Conservation (phyloP, 129 eudicot genomes). For the Escallonia herrerae region DNA sequence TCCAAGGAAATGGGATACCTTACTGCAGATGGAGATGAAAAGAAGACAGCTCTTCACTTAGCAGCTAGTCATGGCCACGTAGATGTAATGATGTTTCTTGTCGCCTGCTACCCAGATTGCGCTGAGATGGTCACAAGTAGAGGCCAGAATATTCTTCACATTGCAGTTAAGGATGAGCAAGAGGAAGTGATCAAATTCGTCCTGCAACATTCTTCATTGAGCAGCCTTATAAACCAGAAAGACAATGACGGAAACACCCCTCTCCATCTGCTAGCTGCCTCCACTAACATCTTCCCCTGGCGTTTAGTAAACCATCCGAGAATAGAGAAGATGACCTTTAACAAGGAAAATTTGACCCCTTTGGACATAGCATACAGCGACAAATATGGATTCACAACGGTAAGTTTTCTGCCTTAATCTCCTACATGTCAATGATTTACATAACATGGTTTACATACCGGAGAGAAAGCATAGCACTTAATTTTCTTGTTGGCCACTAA, state of each 20-base stretch:
- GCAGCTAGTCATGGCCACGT: conserved; percentile 20
- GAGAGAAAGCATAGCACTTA: too few species aligned
- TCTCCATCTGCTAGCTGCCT: conserved; percentile 10
- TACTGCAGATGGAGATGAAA: neutral
- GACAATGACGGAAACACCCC: conserved; percentile 17
- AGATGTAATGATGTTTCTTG: conserved; percentile 3
- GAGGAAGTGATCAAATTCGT: neutral
- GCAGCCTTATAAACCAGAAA: conserved; percentile 9
- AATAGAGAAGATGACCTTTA: neutral
- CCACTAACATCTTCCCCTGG: neutral
- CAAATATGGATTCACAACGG: neutral
- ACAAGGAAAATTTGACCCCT: conserved; percentile 4
- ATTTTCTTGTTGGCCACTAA: too few species aligned
- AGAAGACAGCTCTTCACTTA: conserved; percentile 21
- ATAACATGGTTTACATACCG: too few species aligned
- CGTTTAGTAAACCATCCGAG: neutral
- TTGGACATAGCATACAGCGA: neutral
- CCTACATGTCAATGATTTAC: too few species aligned
- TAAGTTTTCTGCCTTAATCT: too few species aligned
- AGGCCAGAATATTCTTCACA: conserved; percentile 20
- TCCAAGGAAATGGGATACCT: conserved; percentile 1
- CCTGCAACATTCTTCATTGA: neutral
- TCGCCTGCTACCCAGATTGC: conserved; percentile 15
- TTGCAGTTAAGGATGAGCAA: conserved; percentile 3
- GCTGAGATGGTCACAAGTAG: conserved; percentile 15